Base-by-base conservation (phyloP, 2,329 filamentous ascomycete genomes). In the Curvularia lunata region DNA sequence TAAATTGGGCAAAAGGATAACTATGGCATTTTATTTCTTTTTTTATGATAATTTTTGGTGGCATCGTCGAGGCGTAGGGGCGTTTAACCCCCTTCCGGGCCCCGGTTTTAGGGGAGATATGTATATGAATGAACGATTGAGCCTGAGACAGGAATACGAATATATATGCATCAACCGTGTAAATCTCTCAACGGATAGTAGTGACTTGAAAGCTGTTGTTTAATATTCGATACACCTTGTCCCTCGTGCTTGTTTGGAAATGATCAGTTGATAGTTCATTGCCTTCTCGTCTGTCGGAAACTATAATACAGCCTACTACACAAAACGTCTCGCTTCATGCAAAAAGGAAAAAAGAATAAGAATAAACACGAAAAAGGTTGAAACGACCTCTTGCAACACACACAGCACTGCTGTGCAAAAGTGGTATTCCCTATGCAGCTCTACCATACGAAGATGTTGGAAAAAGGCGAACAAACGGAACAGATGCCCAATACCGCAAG, bases 321-420 rank as follows among this genome's bases (percentile, higher is more conserved):
- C 34, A 3, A 8, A 18, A 37, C 16, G 13, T 6, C n/a, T 34
- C 6, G 12, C 34, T 37, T 18, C 1, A 37, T n/a, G 34, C 5
- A 37, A 18, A n/a, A 18, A 43, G 16, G 3, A 27, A n/a, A 9
- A 43, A 10, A 2, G 6, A 43, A 43, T 4, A 18, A 27, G 2
- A 43, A 27, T 43, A 43, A 25, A 34, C 3, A 34, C 13, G 28
- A 34, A 34, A 34, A 27, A n/a, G 25, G 7, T 12, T 25, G 16
- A 43, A 23, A n/a, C 23, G 18, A 7, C 13, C 25, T 23, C 27
- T 47, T 6, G 28, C 28, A 23, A 48, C 47, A 27, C 47, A 27
- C 30, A 48, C 47, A 40, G 47, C 47, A 38, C 7, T 19, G 47
- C 47, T 27, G 47, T 48, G 47, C 21, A 38, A 48, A 48, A 48